Percentiles rank a stretch among this genome's conserved stretches.
These are phyloP conservation scores for Fraxinus sp. DNA, from an alignment of 305 asterid genomes.

Conservation along the genomic window DNA sequence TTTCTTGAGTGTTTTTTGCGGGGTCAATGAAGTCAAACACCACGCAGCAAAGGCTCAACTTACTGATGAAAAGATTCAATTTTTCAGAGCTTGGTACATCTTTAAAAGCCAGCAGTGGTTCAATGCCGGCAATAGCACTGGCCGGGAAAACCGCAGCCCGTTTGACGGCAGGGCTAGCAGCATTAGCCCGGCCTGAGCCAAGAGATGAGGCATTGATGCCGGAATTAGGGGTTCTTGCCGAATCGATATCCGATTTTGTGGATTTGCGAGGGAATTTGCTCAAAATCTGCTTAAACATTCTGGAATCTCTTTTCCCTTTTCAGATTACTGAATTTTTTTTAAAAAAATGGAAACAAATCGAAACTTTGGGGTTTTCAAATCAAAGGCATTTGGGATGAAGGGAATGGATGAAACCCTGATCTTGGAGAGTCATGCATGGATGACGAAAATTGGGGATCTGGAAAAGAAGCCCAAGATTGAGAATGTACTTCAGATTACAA, in stretches of 20 bases:
- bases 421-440: slow-evolving; percentile 14
- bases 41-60: slow-evolving; percentile 78
- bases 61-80: slow-evolving; percentile 76
- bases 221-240: slow-evolving; percentile 35
- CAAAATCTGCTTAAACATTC: slow-evolving; percentile 77
- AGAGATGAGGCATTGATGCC: slow-evolving; percentile 32
- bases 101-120: slow-evolving; percentile 74
- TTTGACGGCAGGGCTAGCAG: slow-evolving; percentile 38
- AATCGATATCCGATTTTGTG: slow-evolving; percentile 47
- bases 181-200: slow-evolving; percentile 37
- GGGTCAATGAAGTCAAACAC: slow-evolving; percentile 72
- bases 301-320: slow-evolving; percentile 21
- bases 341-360: slow-evolving; percentile 13
- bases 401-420: slow-evolving; percentile 17
- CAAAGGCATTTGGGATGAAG: slow-evolving; percentile 26
- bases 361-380: slow-evolving; percentile 30
- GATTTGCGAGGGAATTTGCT: slow-evolving; percentile 69
- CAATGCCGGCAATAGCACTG: slow-evolving; percentile 57
- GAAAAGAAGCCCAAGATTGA: slow-evolving; percentile 19
- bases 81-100: slow-evolving; percentile 64
- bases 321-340: slow-evolving; percentile 11
- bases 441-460: slow-evolving; percentile 41
- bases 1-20: slow-evolving; percentile 47
- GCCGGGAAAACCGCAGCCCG: slow-evolving; percentile 70
- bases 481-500: slow-evolving; percentile 14